Evolutionary conservation across 208 protist genomes (phyloP).

Genomic region (Crithidia sp.): DNA sequence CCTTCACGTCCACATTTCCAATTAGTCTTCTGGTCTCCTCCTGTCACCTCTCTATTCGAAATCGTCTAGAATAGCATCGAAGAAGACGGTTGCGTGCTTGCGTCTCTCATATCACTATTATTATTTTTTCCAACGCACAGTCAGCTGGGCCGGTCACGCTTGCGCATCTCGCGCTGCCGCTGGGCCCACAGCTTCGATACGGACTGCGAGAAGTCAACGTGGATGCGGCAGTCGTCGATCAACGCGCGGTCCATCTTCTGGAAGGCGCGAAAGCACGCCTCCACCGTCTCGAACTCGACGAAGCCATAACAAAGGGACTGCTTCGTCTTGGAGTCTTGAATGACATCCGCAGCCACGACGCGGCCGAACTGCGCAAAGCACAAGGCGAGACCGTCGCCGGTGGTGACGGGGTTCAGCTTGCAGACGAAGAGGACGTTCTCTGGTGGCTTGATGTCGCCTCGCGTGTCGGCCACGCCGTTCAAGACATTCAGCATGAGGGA

Average conservation of each 20-base stretch:
- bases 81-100: too few species aligned
- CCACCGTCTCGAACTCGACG: constrained; percentile 96
- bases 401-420: constrained; percentile 97
- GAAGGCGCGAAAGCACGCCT: constrained; percentile 92
- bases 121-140: not conserved
- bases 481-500: constrained; percentile 95
- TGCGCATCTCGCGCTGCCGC: constrained; percentile 58
- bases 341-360: constrained; percentile 86
- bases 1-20: too few species aligned
- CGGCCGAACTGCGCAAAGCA: constrained; percentile 97
- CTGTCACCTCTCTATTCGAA: too few species aligned
- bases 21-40: too few species aligned
- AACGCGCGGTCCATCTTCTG: constrained; percentile 98
- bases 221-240: constrained; percentile 98
- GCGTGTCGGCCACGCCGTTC: constrained; percentile 94
- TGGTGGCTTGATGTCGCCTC: constrained; percentile 92
- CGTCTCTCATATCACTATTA: too few species aligned
- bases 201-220: constrained; percentile 98
- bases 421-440: constrained; percentile 99
- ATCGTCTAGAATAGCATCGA: too few species aligned
- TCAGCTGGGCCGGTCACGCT: constrained; percentile 31
- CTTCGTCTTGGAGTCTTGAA: constrained; percentile 67
- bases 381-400: constrained; percentile 93
- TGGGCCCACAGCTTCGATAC: constrained; percentile 91
- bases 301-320: constrained; percentile 98